Evolutionary conservation across 2,329 filamentous ascomycete genomes (phyloP).

Genomic region (Sporothrix sp.): DNA sequence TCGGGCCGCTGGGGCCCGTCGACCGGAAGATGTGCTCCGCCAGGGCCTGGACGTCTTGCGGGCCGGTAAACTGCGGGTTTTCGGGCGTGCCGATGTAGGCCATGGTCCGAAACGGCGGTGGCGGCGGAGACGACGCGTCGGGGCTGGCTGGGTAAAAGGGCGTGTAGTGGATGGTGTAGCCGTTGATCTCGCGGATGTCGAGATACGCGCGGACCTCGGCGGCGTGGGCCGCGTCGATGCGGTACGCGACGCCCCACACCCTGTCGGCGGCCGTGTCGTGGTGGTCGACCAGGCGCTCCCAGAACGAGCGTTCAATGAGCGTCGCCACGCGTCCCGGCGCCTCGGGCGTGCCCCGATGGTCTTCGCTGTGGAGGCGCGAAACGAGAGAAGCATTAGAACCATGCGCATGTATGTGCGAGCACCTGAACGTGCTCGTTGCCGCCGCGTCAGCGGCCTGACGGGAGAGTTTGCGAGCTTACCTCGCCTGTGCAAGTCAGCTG

Average conservation of each 20-base stretch:
- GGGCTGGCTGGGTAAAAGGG: slow-evolving; percentile 64
- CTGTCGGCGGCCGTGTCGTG: slow-evolving; percentile 50
- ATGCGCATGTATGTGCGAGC: too few relatives aligned
- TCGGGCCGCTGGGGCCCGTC: slow-evolving; percentile 75
- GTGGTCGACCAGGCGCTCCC: slow-evolving; percentile 65
- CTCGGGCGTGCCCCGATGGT: slow-evolving; percentile 85
- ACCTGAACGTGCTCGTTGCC: too few relatives aligned
- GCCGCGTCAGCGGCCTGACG: too few relatives aligned
- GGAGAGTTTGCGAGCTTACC: too few relatives aligned
- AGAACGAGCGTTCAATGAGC: slow-evolving; percentile 74
- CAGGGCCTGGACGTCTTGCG: slow-evolving; percentile 66
- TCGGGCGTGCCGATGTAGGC: slow-evolving; percentile 92
- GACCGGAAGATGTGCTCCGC: slow-evolving; percentile 73
- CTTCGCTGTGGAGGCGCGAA: slow-evolving; percentile 50
- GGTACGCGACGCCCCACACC: slow-evolving; percentile 91
- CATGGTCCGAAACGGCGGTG: slow-evolving; percentile 43
- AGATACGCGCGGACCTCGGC: slow-evolving; percentile 78
- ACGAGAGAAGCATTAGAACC: background rate
- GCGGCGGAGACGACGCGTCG: slow-evolving; percentile 24
- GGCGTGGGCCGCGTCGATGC: slow-evolving; percentile 63
- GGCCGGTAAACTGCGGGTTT: slow-evolving; percentile 85
- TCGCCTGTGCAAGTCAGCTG: background rate
- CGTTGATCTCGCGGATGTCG: slow-evolving; percentile 94
- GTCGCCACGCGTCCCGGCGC: slow-evolving; percentile 87
- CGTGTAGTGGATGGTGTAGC: slow-evolving; percentile 88